Conservation (phyloP, 1,284 basidiomycete genomes). For the Tilletiaria anomala region DNA sequence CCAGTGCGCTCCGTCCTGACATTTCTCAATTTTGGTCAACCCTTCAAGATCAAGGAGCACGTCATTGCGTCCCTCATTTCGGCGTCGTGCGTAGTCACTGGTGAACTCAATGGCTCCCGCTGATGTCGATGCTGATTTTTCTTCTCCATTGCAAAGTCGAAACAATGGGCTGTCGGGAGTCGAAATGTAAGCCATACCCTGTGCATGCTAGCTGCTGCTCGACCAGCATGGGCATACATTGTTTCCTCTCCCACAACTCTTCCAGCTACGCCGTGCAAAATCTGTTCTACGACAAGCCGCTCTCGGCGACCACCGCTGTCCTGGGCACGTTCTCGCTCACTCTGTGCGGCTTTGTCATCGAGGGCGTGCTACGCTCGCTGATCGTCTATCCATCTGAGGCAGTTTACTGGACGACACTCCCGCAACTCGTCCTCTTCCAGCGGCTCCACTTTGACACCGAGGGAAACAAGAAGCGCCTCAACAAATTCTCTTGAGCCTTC, state of each 20-base stretch:
- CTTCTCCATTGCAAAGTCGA: too few species aligned
- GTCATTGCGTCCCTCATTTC: conserved; percentile 52
- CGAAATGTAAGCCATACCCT: too few species aligned
- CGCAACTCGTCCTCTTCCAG: conserved; percentile 27
- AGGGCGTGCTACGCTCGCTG: conserved; percentile 24
- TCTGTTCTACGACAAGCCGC: conserved; percentile 12
- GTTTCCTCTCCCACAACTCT: too few species aligned
- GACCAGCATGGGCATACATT: too few species aligned
- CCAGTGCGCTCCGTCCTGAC: conserved; percentile 42
- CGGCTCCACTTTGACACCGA: conserved; percentile 34
- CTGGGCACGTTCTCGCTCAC: conserved; percentile 54
- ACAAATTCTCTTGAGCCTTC: conserved; percentile 49
- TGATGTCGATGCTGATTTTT: too few species aligned
- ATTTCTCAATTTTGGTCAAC: conserved; percentile 49
- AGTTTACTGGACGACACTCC: conserved; percentile 39
- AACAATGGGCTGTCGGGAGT: conserved; percentile 48
- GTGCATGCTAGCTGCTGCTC: too few species aligned
- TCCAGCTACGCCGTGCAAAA: conserved; percentile 9
- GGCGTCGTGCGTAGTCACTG: conserved; percentile 46
- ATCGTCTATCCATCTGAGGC: conserved; percentile 18
- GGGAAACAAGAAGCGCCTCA: conserved; percentile 47
- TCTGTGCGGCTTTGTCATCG: conserved; percentile 54
- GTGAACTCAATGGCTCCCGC: too few species aligned
- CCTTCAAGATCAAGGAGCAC: conserved; percentile 51
- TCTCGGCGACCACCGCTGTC: conserved; percentile 45